A percentile compares a stretch with the other conserved stretches of the same genome.
These are phyloP conservation scores for Trichoderma semiorbis DNA, from an alignment of 2,329 filamentous ascomycete genomes.

Conservation along the genomic window DNA sequence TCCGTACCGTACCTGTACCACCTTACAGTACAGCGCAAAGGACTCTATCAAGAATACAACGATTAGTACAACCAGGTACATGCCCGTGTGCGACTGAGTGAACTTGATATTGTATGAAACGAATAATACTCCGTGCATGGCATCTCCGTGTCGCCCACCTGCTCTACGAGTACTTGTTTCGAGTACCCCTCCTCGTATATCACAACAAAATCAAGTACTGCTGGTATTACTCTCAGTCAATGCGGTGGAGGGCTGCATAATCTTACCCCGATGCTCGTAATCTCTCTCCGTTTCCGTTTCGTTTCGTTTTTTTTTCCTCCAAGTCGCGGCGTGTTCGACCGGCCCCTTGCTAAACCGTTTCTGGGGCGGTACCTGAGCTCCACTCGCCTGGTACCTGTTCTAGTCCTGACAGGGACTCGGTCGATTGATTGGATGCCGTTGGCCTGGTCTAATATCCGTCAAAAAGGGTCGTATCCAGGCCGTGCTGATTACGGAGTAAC, in stretches of 20 bases:
- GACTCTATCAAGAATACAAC: background rate
- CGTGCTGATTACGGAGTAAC: background rate
- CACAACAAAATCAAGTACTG: background rate
- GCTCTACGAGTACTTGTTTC: background rate
- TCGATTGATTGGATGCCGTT: background rate
- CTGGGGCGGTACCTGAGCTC: slow-evolving; percentile 6
- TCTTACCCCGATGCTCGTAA: slow-evolving; percentile 14
- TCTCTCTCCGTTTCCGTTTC: background rate
- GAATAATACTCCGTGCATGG: no score
- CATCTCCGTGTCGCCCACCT: no score
- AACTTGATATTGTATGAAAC: background rate
- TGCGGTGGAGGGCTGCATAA: slow-evolving; percentile 11
- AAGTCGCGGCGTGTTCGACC: background rate
- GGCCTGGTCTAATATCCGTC: background rate
- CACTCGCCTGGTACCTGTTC: background rate
- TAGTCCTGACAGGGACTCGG: background rate
- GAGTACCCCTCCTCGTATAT: background rate
- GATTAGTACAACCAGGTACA: background rate
- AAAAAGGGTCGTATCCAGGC: background rate
- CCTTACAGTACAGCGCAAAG: background rate
- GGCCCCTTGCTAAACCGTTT: background rate
- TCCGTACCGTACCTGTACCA: background rate
- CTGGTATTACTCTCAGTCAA: background rate
- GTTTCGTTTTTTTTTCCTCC: background rate
- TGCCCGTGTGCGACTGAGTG: background rate